Conservation (phyloP, 495 filamentous ascomycete species). For the Penicillium egyptiacum region DNA sequence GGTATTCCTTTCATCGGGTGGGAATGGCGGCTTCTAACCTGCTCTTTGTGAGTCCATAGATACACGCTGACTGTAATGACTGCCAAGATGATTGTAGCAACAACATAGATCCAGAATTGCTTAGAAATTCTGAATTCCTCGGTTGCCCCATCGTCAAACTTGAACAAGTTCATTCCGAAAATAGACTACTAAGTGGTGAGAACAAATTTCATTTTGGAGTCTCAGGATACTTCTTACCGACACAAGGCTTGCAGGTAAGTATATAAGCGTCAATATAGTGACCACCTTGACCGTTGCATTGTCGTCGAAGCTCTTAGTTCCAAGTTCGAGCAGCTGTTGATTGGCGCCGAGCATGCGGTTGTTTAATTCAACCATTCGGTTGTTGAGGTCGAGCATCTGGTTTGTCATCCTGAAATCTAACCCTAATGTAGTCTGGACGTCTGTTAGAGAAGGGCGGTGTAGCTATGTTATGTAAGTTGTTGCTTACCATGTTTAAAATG, state of each 20-base stretch:
- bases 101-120: constrained; percentile 38
- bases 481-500: constrained; percentile 19
- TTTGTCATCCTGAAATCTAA: constrained; percentile 20
- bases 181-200: constrained; percentile 19
- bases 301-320: constrained; percentile 36
- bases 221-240: constrained; percentile 30
- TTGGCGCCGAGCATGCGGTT: constrained; percentile 24
- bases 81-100: constrained; percentile 10
- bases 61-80: constrained; percentile 1
- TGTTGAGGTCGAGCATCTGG: constrained; percentile 28
- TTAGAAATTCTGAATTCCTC: constrained; percentile 22
- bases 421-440: constrained; percentile 26
- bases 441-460: background rate
- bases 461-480: constrained; percentile 15
- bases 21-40: background rate
- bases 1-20: background rate
- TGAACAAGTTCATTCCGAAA: constrained; percentile 34
- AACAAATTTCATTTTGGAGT: background rate
- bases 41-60: constrained; percentile 4
- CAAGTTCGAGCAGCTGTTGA: constrained; percentile 36
- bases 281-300: constrained; percentile 38
- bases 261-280: constrained; percentile 43
- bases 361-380: constrained; percentile 17
- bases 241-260: constrained; percentile 44
- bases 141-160: constrained; percentile 15